phyloP scores from a whole-genome alignment of 768 basidiomycete species.

The Gloeopeniophorella convolvens region DNA sequence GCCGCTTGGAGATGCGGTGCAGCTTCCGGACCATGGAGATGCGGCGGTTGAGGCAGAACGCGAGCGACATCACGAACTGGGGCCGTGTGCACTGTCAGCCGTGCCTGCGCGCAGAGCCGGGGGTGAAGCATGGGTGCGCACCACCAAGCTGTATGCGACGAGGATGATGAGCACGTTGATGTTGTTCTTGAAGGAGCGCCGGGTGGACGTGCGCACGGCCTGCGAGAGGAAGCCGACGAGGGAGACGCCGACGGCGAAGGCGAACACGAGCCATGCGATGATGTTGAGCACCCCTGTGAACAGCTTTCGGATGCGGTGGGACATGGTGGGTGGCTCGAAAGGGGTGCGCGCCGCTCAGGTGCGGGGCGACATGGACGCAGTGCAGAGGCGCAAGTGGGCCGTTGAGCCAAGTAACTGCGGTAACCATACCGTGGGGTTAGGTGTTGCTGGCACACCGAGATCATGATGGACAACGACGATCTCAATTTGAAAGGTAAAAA shows the following conservation, averaged over 20 bases:
- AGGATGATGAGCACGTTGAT: conserved; percentile 64
- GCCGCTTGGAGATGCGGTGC: conserved; percentile 59
- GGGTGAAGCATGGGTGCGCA: conserved; percentile 29
- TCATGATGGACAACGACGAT: too few relatives aligned
- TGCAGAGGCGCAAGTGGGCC: not conserved
- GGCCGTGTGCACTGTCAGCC: not conserved
- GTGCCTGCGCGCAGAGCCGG: not conserved
- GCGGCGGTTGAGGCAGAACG: conserved; percentile 62
- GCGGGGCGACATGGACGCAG: not conserved
- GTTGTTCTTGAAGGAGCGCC: conserved; percentile 50
- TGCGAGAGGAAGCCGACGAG: conserved; percentile 62
- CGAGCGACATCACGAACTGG: conserved; percentile 49
- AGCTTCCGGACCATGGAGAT: conserved; percentile 59
- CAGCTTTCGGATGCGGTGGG: conserved; percentile 8
- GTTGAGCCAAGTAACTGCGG: not conserved
- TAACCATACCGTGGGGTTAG: conserved; percentile 9
- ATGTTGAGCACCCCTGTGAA: conserved; percentile 28
- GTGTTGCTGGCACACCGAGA: too few relatives aligned
- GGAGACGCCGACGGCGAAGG: conserved; percentile 49
- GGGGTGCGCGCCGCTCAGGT: not conserved
- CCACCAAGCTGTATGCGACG: conserved; percentile 64
- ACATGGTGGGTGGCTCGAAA: conserved; percentile 1
- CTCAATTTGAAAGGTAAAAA: not conserved
- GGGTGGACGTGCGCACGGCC: conserved; percentile 59
- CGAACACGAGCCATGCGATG: conserved; percentile 26